Evolutionary conservation across 495 filamentous ascomycete genomes (phyloP).

Genomic region (Acidiella bohemica): DNA sequence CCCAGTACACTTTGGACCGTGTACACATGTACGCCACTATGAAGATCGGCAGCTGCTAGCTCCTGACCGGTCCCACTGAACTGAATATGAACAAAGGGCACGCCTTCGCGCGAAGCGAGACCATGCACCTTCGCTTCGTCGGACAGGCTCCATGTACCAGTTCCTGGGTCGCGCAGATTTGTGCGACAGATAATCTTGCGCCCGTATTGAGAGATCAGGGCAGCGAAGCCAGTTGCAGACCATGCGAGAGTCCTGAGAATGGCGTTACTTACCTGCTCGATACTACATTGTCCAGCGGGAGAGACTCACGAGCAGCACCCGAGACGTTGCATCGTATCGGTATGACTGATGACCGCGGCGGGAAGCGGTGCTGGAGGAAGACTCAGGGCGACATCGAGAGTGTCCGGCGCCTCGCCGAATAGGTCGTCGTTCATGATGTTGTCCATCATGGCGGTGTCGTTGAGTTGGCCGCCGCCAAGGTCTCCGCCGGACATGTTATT

Average conservation of each 20-base stretch:
- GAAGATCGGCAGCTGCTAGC: conserved; percentile 60
- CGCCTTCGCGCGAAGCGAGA: conserved; percentile 37
- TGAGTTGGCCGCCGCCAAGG: no score
- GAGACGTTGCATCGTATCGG: conserved; percentile 64
- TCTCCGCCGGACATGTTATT: no score
- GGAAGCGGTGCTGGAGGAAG: conserved; percentile 39
- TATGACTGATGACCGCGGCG: conserved; percentile 49
- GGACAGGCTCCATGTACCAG: conserved; percentile 67
- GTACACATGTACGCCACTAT: conserved; percentile 59
- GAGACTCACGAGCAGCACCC: conserved; percentile 72
- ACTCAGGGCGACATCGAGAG: conserved; percentile 58
- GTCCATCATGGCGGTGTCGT: conserved; percentile 13
- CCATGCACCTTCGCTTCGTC: conserved; percentile 43
- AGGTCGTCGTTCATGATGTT: conserved; percentile 47
- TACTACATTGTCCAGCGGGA: not conserved
- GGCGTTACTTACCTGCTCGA: conserved; percentile 17
- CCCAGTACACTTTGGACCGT: conserved; percentile 51
- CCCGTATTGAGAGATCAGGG: conserved; percentile 61
- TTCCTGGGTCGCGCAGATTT: conserved; percentile 52
- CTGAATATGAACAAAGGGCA: conserved; percentile 56
- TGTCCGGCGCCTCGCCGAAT: conserved; percentile 54
- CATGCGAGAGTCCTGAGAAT: conserved; percentile 60
- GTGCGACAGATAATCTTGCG: conserved; percentile 54
- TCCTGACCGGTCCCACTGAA: conserved; percentile 65
- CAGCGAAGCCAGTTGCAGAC: conserved; percentile 81